These are phyloP conservation scores for Pseudonitzschia pungens DNA, from an alignment of 108 stramenopile genomes.

Conservation along the genomic window DNA sequence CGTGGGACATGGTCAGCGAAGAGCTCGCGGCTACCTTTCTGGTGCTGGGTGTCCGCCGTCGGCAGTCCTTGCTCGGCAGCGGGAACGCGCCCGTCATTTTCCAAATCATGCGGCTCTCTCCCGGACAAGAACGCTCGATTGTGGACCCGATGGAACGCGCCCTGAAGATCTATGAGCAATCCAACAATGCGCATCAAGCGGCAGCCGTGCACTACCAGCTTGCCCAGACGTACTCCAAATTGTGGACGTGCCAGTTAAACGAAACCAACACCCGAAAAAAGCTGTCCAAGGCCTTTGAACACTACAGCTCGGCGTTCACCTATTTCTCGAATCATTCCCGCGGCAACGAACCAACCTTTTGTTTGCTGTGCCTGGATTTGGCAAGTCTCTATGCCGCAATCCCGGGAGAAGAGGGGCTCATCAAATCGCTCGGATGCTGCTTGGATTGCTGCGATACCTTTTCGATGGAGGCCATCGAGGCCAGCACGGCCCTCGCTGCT, in stretches of 20 bases:
- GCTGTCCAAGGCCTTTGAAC: constrained; percentile 67
- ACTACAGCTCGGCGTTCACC: constrained; percentile 64
- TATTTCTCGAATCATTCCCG: constrained; percentile 50
- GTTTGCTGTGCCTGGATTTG: constrained; percentile 74
- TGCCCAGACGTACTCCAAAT: constrained; percentile 69
- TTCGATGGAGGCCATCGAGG: constrained; percentile 29
- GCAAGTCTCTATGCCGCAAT: constrained; percentile 74
- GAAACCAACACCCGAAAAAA: constrained; percentile 79
- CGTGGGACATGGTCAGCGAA: constrained; percentile 86
- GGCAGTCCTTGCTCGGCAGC: constrained; percentile 67
- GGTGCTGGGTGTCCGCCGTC: constrained; percentile 76
- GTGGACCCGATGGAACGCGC: constrained; percentile 81
- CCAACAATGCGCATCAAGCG: constrained; percentile 73
- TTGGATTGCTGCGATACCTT: constrained; percentile 72
- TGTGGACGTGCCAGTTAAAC: constrained; percentile 84
- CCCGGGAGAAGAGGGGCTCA: constrained; percentile 63
- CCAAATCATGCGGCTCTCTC: constrained; percentile 55
- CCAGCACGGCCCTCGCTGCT: background rate
- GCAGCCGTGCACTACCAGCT: constrained; percentile 87
- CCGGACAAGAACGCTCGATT: constrained; percentile 74
- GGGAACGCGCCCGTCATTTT: constrained; percentile 52
- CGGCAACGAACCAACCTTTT: constrained; percentile 80
- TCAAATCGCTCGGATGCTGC: constrained; percentile 65
- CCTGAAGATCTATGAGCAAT: constrained; percentile 66
- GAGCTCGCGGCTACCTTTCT: constrained; percentile 81